Base-by-base conservation (phyloP, 2,329 filamentous ascomycete species). In the Graphiopsis chlorocephala region DNA sequence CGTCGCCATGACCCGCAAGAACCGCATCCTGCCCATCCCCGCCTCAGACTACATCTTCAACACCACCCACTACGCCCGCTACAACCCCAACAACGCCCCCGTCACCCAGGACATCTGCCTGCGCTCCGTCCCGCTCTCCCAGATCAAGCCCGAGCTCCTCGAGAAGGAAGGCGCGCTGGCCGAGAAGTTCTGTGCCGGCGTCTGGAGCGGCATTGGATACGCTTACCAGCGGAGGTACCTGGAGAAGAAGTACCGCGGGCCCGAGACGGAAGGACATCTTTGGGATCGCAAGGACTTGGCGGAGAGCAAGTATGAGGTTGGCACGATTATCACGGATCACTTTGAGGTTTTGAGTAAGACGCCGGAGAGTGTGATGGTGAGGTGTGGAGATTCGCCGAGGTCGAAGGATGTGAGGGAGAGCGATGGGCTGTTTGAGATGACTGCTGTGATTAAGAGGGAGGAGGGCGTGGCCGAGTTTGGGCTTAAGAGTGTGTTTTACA, bases 261-360 rank as follows among this genome's bases (percentile, higher is more conserved):
- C 85, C 10, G 80, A 84, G 45, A 89, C 87, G 0, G 79, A 82
- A 1, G 72, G 79, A 55, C 86, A 90, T 68, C 82, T 91, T 1
- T 91, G 89, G 87, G 81, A 83, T 2, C 78, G 74, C 3, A 76
- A 82, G 12, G 81, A 88, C 60, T 82, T 91, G 1, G 74, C 80
- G 6, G 70, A 76, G n/a, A 86, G 81, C 64, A 80, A 69, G 11
- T 91, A 91, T 72, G 83, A 87, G 23, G 80, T 83, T 45, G 88
- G 88, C 35, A 89, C 88, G 0, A 73, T 81, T 47, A 84, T 91
- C 64, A 89, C 86, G 3, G 88, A 91, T 73, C 89, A 91, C 75
- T 91, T 91, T 72, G 87, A 91, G 74, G 88, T 91, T 0, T 78
- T 91, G 0, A 84, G 87, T 61, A 88, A 88, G 77, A 87, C 84